Conservation (phyloP, 345 rosid genomes). For the Noccaea bulbosa region DNA sequence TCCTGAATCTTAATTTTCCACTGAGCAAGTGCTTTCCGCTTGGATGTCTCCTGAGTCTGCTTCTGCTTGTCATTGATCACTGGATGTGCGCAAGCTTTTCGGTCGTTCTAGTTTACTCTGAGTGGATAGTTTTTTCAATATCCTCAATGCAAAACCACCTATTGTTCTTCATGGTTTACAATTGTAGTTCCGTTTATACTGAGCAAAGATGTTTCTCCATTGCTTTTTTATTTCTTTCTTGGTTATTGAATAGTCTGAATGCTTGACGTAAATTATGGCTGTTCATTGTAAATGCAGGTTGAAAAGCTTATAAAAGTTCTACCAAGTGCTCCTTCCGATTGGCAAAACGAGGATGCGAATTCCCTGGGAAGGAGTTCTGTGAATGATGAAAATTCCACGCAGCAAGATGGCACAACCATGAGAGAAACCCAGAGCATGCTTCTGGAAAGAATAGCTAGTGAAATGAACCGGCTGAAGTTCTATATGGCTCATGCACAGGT, state of each 20-base stretch:
- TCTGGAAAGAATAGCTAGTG: conserved; percentile 95
- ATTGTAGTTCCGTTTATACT: conserved; percentile 11
- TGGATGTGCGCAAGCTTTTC: conserved; percentile 3
- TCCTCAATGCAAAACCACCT: neutral
- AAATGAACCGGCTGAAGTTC: conserved; percentile 97
- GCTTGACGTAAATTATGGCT: neutral
- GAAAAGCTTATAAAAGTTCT: conserved; percentile 96
- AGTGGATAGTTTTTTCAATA: neutral
- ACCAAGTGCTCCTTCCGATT: conserved; percentile 80
- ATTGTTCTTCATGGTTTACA: neutral
- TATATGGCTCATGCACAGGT: conserved; percentile 93
- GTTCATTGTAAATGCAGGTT: conserved; percentile 54
- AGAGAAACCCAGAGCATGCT: conserved; percentile 98
- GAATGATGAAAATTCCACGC: conserved; percentile 52
- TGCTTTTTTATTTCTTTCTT: neutral
- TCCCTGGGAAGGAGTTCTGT: conserved; percentile 47
- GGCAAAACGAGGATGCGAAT: conserved; percentile 71
- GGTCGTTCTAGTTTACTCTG: conserved; percentile 8
- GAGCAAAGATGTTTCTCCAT: neutral
- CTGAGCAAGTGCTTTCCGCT: neutral
- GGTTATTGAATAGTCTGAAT: neutral
- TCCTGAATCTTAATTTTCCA: conserved; percentile 6
- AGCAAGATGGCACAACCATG: conserved; percentile 74
- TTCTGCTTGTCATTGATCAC: conserved; percentile 17
- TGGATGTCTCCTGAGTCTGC: neutral